Evolutionary conservation across 2,329 filamentous ascomycete species (phyloP).

Genomic region (Ilyonectria robusta): DNA sequence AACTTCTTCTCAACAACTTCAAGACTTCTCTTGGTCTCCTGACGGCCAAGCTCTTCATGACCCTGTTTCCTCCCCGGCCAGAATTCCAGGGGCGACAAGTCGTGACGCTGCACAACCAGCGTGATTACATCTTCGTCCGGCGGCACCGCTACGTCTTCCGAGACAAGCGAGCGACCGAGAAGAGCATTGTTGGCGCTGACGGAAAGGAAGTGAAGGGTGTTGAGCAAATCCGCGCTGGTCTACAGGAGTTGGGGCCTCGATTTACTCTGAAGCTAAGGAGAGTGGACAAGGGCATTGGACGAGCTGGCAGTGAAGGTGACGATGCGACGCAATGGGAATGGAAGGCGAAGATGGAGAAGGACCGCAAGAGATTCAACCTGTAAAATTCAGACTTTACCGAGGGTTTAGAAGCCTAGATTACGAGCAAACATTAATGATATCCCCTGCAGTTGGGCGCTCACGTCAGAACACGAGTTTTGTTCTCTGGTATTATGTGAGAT

Average conservation of each 20-base stretch:
- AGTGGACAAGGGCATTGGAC: constrained; percentile 88
- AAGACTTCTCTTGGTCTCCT: constrained; percentile 91
- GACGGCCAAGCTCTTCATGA: constrained; percentile 84
- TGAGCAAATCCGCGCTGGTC: constrained; percentile 85
- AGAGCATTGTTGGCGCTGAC: constrained; percentile 84
- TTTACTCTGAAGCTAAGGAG: constrained; percentile 86
- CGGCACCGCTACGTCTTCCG: constrained; percentile 94
- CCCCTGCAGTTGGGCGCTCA: constrained; percentile 7
- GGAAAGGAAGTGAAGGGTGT: constrained; percentile 88
- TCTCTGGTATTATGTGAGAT: background rate
- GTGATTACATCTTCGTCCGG: constrained; percentile 95
- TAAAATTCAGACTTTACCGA: constrained; percentile 58
- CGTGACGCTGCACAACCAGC: constrained; percentile 93
- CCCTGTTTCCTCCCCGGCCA: constrained; percentile 77
- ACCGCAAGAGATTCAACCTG: constrained; percentile 92
- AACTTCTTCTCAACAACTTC: constrained; percentile 94
- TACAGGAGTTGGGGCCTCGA: constrained; percentile 90
- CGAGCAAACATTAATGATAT: constrained; percentile 26
- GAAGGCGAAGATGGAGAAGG: constrained; percentile 96
- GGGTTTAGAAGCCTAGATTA: background rate
- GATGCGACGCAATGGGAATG: constrained; percentile 94
- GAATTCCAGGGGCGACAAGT: constrained; percentile 91
- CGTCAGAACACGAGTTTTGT: background rate
- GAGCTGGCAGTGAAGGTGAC: constrained; percentile 76
- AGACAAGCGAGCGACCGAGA: constrained; percentile 89